phyloP scores from a whole-genome alignment of 2,329 filamentous ascomycete species.

The Ophiocordyceps robertsii region DNA sequence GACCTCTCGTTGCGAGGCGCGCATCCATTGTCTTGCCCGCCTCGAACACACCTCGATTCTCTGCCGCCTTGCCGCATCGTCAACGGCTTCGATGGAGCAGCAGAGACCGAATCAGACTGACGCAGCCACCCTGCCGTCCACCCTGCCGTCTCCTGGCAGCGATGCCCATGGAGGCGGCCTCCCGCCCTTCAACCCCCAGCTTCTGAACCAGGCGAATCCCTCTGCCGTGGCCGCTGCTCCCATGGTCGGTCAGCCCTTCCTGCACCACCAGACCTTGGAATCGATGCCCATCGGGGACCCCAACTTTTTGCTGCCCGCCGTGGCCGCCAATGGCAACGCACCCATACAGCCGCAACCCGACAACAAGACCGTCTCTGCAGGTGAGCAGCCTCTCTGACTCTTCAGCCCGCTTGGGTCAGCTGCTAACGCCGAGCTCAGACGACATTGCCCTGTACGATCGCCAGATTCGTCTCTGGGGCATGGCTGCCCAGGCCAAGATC shows the following conservation, averaged over 20 bases:
- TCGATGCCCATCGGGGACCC: constrained; percentile 13
- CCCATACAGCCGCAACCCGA: constrained; percentile 3
- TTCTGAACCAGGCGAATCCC: not conserved
- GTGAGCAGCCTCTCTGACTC: constrained; percentile 9
- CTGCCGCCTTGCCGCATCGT: no score
- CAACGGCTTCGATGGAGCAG: not conserved
- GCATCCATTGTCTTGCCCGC: no score
- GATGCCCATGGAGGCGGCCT: not conserved
- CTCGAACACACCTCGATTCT: no score
- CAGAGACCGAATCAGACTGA: not conserved
- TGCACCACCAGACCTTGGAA: constrained; percentile 7
- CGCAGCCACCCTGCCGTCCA: not conserved
- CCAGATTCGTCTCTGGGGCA: constrained; percentile 94
- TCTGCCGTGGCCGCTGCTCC: constrained; percentile 10
- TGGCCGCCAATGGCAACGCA: constrained; percentile 17
- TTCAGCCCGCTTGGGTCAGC: not conserved
- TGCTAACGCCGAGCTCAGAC: constrained; percentile 35
- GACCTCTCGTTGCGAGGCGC: not conserved
- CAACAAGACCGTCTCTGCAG: constrained; percentile 18
- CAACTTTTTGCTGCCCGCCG: constrained; percentile 17
- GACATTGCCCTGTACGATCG: constrained; percentile 96
- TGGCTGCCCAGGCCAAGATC: constrained; percentile 87
- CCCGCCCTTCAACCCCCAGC: not conserved
- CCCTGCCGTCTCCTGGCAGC: not conserved
- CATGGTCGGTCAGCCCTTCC: constrained; percentile 9